Conservation (phyloP, 2,329 filamentous ascomycete genomes). For the Cercospora zeae-maydis region DNA sequence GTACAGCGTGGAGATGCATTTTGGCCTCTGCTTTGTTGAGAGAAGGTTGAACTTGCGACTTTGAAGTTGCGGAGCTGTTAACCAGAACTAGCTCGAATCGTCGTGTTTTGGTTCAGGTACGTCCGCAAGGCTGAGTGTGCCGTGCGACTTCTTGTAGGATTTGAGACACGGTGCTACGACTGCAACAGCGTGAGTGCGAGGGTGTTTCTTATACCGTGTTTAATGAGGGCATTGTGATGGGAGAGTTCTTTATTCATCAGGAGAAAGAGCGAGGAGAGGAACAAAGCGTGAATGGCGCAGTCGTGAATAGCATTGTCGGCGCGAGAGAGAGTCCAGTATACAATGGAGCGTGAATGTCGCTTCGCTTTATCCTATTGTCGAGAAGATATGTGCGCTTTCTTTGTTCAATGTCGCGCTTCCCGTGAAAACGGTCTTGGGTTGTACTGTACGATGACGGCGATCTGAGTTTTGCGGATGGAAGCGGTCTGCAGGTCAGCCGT, state of each 20-base stretch:
- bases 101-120: background rate
- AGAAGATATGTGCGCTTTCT: background rate
- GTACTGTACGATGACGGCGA: background rate
- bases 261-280: background rate
- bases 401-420: background rate
- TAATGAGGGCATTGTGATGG: background rate
- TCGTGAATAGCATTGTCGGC: background rate
- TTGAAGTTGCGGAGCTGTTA: background rate
- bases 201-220: background rate
- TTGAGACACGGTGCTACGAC: background rate
- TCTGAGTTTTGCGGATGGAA: background rate
- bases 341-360: background rate
- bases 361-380: background rate
- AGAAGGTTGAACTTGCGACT: background rate
- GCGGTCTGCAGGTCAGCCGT: background rate
- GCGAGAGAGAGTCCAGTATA: background rate
- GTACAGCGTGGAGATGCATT: conserved; percentile 14
- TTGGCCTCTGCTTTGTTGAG: background rate
- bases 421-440: background rate
- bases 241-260: background rate
- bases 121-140: background rate
- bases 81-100: background rate
- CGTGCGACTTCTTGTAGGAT: background rate
- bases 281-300: background rate
- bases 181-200: background rate